These are phyloP conservation scores for Serendipita sp. DNA, from an alignment of 1,284 basidiomycete species.

Conservation along the genomic window DNA sequence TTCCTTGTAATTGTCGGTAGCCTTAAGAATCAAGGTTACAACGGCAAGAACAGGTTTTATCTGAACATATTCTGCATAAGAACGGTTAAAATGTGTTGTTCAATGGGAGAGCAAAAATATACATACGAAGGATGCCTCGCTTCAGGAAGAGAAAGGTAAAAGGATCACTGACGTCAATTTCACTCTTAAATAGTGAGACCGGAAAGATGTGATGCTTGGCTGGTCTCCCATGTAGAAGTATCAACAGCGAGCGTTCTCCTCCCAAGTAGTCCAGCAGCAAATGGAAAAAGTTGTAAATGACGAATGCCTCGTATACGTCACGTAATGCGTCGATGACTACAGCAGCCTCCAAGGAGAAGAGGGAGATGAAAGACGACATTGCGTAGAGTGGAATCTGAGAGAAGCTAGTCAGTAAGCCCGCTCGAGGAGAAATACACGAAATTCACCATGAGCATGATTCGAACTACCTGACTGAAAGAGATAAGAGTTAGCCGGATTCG, in stretches of 20 bases:
- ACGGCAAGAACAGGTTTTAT: conserved; percentile 84
- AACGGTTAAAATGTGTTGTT: background rate
- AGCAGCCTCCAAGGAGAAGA: conserved; percentile 88
- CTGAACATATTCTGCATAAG: conserved; percentile 78
- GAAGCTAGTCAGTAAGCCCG: background rate
- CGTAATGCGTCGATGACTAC: conserved; percentile 92
- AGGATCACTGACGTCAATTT: conserved; percentile 84
- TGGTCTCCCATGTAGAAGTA: conserved; percentile 77
- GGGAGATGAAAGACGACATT: conserved; percentile 78
- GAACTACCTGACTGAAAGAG: conserved; percentile 66
- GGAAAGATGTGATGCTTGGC: conserved; percentile 84
- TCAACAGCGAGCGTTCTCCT: conserved; percentile 84
- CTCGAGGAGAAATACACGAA: background rate
- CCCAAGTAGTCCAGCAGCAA: conserved; percentile 78
- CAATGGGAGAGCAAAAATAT: background rate
- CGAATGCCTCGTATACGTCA: conserved; percentile 96
- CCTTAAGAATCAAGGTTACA: conserved; percentile 76
- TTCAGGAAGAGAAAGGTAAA: conserved; percentile 90
- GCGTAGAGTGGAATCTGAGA: conserved; percentile 64
- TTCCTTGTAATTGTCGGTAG: conserved; percentile 77
- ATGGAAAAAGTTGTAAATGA: conserved; percentile 87
- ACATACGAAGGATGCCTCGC: conserved; percentile 83
- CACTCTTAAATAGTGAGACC: conserved; percentile 56
- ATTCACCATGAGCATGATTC: conserved; percentile 90
- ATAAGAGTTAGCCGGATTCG: background rate